phyloP scores from a whole-genome alignment of 2,329 filamentous ascomycete species.

The Talaromyces sp. region DNA sequence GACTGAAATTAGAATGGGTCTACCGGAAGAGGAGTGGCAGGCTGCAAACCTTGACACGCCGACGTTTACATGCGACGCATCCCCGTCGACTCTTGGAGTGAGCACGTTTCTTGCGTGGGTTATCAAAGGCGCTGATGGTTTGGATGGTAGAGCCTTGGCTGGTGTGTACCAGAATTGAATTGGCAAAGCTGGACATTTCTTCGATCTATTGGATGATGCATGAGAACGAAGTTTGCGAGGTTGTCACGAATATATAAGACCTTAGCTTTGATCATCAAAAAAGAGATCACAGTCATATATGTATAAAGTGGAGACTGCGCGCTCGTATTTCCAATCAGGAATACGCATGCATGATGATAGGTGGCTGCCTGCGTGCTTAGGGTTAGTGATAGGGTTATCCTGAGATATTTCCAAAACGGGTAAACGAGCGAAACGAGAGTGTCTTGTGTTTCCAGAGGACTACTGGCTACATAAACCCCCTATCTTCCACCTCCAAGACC shows the following conservation, averaged over 20 bases:
- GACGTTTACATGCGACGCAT: conserved; percentile 3
- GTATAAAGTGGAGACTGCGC: not conserved
- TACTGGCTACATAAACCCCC: not conserved
- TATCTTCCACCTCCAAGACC: not conserved
- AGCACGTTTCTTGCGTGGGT: not conserved
- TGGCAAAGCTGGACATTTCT: not conserved
- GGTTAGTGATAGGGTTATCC: not conserved
- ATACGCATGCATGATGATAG: not conserved
- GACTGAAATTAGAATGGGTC: too few relatives aligned
- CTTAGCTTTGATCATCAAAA: not conserved
- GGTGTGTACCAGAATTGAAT: not conserved
- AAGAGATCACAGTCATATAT: not conserved
- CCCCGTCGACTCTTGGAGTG: conserved; percentile 2
- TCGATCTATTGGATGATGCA: not conserved
- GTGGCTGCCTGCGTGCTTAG: not conserved
- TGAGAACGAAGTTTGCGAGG: not conserved
- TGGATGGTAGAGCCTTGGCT: not conserved
- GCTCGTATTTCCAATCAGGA: not conserved
- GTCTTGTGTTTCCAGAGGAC: not conserved
- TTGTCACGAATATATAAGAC: too few relatives aligned
- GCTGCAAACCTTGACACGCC: not conserved
- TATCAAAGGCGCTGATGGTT: not conserved
- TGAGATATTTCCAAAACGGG: not conserved
- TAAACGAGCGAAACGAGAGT: conserved; percentile 3
- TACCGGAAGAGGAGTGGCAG: too few relatives aligned